These are phyloP conservation scores for Ophiostoma sp. DNA, from an alignment of 2,329 filamentous ascomycete species.

Conservation along the genomic window DNA sequence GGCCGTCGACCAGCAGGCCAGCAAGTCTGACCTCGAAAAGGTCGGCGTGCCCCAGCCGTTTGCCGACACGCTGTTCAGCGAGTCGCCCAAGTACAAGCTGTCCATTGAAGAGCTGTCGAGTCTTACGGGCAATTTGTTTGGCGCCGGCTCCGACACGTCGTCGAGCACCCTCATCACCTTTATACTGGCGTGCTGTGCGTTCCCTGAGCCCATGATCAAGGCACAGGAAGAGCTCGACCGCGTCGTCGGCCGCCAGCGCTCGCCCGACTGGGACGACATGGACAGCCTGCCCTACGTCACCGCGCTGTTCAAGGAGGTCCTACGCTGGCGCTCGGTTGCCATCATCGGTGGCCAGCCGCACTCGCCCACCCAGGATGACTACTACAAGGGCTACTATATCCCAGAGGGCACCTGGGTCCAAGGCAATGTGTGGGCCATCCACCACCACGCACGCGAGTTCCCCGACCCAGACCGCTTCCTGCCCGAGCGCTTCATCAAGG, in stretches of 20 bases:
- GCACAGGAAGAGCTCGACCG: conserved; percentile 51
- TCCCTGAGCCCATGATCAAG: conserved; percentile 42
- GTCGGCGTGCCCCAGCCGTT: conserved; percentile 36
- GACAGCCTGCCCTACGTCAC: conserved; percentile 48
- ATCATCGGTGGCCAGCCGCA: conserved; percentile 49
- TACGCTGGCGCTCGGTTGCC: conserved; percentile 52
- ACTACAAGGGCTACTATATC: conserved; percentile 46
- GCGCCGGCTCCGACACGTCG: conserved; percentile 47
- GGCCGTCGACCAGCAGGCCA: conserved; percentile 39
- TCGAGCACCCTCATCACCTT: conserved; percentile 44
- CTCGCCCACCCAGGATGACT: conserved; percentile 43
- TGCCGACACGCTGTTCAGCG: conserved; percentile 44
- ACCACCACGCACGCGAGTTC: conserved; percentile 44
- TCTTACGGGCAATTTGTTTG: conserved; percentile 46
- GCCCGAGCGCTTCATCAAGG: conserved; percentile 40
- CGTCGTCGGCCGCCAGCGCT: conserved; percentile 44
- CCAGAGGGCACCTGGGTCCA: conserved; percentile 47
- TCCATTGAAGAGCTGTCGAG: conserved; percentile 42
- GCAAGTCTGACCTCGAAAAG: conserved; percentile 28
- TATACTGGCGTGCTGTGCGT: conserved; percentile 46
- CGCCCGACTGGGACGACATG: conserved; percentile 46
- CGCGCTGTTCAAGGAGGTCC: conserved; percentile 51
- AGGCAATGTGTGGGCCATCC: conserved; percentile 48
- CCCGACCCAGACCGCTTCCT: conserved; percentile 44
- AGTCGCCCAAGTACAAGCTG: conserved; percentile 44